Base-by-base conservation (phyloP, 2,329 filamentous ascomycete genomes). In the Parastagonospora avenae region DNA sequence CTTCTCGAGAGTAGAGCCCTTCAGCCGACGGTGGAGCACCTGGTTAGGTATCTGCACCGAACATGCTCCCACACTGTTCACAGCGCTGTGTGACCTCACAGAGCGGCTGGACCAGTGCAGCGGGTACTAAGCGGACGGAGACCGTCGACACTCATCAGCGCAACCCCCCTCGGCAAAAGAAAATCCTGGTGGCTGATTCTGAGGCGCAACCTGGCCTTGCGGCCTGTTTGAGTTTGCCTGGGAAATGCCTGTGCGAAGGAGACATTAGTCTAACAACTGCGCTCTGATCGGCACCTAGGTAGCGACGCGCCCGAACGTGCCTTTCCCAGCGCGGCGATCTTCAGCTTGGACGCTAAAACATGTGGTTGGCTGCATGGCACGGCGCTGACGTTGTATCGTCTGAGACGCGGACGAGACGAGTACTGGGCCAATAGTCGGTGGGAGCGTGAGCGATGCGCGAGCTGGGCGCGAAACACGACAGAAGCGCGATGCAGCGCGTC, bases 321-420 rank as follows among this genome's bases (percentile, higher is more conserved):
- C 48, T 57, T 63, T 43, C 50, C 62, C 51, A 57, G 63, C 55
- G 59, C 61, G 60, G 56, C 55, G 59, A 63, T 59, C 62, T 56
- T 54, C 53, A 57, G 61, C 57, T 62, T 63, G 54, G 66, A 64
- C 60, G 57, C 56, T 53, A 51, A 52, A 51, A 54, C 57, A 54
- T 41, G 48, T 41, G 33, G 27, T 52, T 51, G 46, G 50, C 50
- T 53, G 59, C 57, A 63, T 60, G 59, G 62, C 58, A 60, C 56
- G 39, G 46, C 41, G 62, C 65, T 66, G 59, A 66, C 58, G 64
- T 58, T 56, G 62, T 59, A 54, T 52, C 24, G 40, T 54, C 60
- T 69, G 66, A 70, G 67, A 72, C 67, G 63, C 48, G 54, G 54
- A 52, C 66, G 64, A 71, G 66, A 71, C 68, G 55, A 42, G 42